Evolutionary conservation across 1,284 basidiomycete species (phyloP), one percentile per base, ranked within the genome.

Genomic region (Anthracocystis walkeri): DNA sequence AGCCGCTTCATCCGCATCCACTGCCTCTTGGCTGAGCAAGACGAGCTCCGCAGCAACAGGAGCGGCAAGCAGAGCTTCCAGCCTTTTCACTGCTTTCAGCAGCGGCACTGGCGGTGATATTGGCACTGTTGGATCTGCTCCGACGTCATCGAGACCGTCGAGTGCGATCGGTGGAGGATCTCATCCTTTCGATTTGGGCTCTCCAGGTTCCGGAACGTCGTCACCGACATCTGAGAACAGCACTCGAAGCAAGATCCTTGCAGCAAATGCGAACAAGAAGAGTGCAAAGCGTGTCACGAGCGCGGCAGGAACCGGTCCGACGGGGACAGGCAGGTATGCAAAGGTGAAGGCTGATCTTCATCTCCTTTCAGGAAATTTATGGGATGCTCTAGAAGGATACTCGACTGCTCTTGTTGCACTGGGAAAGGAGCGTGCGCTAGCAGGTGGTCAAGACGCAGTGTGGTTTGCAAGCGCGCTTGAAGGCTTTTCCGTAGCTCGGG

Each of bases 381-480:
- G 82, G 82, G 66, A 53, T 27, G 82, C 83, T 0, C 56, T 84
- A 8, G 75, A 75, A 38, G 62, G 57, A 8, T 85, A 85, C 46
- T 75, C 83, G 21, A 38, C 41, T 1, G 65, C 79, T 3, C 67
- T 85, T 12, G 69, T 45, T 20, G 58, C 49, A 2, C 25, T 81
- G 2, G 80, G 77, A 3, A 81, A 79, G 41, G 83, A 85, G 50
- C 62, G 80, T 10, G 82, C 82, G 16, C 50, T 85, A n/a, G 83
- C 83, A 2, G 83, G 83, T 14, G 83, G 83, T 14, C 80, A 81
- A 51, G 82, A 85, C 42, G 82, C 83, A 1, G 82, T 83, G 4
- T 85, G 83, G 83, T 84, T 82, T 48, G 83, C 83, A 0, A 73
- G 74, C 35, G 83, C 80, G 6, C 68, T 85, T 20, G 83, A 85